A percentile compares a stretch with the other conserved stretches of the same genome.
Evolutionary conservation across 2,329 filamentous ascomycete species (phyloP).

Genomic region (Pseudocercospora crystallina): DNA sequence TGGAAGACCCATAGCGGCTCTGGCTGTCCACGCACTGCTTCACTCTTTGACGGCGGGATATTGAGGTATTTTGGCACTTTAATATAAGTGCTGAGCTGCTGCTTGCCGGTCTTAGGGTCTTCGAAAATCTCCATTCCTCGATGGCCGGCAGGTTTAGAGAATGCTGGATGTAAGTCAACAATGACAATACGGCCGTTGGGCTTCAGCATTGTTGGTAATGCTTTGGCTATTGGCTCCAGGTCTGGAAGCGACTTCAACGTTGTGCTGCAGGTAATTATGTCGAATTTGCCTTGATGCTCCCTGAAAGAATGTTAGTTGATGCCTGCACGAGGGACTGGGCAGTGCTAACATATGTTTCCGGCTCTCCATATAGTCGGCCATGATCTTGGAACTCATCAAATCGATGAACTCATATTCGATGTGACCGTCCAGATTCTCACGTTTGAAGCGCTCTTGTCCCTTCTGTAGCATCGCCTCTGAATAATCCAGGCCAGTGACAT

Average conservation of each 20-base stretch:
- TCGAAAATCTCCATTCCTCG: slow-evolving; percentile 43
- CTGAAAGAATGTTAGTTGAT: background rate
- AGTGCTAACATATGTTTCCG: background rate
- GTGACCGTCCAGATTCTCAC: slow-evolving; percentile 12
- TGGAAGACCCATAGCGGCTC: slow-evolving; percentile 42
- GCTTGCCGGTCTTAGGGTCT: slow-evolving; percentile 39
- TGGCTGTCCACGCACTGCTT: slow-evolving; percentile 34
- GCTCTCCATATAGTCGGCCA: slow-evolving; percentile 32
- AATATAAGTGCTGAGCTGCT: slow-evolving; percentile 39
- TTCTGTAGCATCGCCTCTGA: slow-evolving; percentile 43
- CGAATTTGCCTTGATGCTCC: slow-evolving; percentile 37
- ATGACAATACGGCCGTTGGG: slow-evolving; percentile 42
- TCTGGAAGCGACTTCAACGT: slow-evolving; percentile 51
- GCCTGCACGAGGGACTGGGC: background rate
- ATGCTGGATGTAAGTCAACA: slow-evolving; percentile 49
- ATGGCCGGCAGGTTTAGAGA: slow-evolving; percentile 48
- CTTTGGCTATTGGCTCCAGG: slow-evolving; percentile 44
- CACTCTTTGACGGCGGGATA: slow-evolving; percentile 41
- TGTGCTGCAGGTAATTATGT: slow-evolving; percentile 48
- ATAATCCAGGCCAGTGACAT: slow-evolving; percentile 49
- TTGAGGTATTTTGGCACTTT: slow-evolving; percentile 45
- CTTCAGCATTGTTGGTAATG: slow-evolving; percentile 44
- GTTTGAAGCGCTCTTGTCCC: slow-evolving; percentile 31
- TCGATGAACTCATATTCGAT: slow-evolving; percentile 41
- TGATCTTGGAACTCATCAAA: slow-evolving; percentile 38